Conservation (phyloP, 2,329 filamentous ascomycete genomes). For the Colletotrichum somersetense region DNA sequence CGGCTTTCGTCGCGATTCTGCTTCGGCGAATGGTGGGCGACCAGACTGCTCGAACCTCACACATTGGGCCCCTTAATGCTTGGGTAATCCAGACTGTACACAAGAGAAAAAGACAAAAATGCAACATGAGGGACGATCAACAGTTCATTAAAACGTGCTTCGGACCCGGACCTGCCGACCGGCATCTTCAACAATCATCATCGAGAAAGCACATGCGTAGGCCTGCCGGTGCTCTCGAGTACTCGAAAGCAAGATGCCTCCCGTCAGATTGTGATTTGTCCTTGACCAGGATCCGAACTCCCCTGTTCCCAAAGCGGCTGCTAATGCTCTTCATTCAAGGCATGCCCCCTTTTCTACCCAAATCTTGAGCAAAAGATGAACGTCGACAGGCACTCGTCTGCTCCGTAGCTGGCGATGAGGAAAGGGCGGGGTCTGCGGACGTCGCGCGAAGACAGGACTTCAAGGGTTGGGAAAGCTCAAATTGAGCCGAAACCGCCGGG, state of each 20-base stretch:
- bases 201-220: neutral
- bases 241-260: neutral
- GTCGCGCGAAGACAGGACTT: neutral
- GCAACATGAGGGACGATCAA: too few species aligned
- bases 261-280: too few species aligned
- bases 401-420: neutral
- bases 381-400: neutral
- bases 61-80: too few species aligned
- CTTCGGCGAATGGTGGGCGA: too few species aligned
- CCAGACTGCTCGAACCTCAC: too few species aligned
- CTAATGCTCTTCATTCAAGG: neutral
- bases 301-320: neutral
- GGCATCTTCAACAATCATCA: too few species aligned
- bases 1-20: too few species aligned
- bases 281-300: neutral
- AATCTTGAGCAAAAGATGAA: neutral
- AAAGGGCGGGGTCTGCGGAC: too few species aligned
- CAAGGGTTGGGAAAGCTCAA: neutral
- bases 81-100: too few species aligned
- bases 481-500: neutral
- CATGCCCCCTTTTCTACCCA: neutral
- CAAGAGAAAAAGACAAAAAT: neutral
- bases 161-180: too few species aligned
- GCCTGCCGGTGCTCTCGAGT: neutral
- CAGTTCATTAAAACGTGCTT: neutral